Evolutionary conservation across 2,329 filamentous ascomycete genomes (phyloP).

Genomic region (Phaeoacremonium minimum): DNA sequence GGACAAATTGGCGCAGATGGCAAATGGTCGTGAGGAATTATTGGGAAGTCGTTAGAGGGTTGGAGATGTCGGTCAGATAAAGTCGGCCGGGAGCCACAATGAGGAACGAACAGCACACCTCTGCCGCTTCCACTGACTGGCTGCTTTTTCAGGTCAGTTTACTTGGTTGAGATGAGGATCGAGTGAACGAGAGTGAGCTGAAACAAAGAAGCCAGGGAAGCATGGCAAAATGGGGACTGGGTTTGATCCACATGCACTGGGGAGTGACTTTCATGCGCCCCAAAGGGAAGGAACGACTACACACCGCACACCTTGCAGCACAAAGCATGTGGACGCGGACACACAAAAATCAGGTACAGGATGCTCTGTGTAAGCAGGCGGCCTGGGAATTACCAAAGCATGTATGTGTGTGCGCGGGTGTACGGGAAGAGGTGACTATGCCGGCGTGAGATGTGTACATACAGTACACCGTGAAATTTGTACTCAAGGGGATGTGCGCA

Average conservation of each 20-base stretch:
- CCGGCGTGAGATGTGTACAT: too few relatives aligned
- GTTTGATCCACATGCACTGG: conserved; percentile 1
- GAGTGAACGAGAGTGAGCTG: neutral
- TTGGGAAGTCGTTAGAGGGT: neutral
- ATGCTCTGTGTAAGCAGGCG: too few relatives aligned
- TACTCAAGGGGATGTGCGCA: neutral
- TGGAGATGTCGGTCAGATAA: neutral
- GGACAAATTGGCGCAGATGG: neutral
- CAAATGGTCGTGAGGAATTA: neutral
- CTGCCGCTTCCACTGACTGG: too few relatives aligned
- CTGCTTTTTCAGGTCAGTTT: too few relatives aligned
- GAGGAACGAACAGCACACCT: too few relatives aligned
- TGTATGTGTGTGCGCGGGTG: too few relatives aligned
- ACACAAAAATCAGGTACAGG: too few relatives aligned
- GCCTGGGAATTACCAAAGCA: too few relatives aligned
- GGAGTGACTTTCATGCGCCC: conserved; percentile 1
- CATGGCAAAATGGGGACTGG: neutral
- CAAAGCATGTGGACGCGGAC: too few relatives aligned
- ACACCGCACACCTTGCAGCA: too few relatives aligned
- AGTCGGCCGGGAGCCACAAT: neutral
- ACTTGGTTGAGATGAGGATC: neutral
- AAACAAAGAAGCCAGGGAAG: conserved; percentile 1
- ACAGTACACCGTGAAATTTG: too few relatives aligned
- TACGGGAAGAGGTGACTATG: neutral
- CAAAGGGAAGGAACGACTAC: too few relatives aligned